These are phyloP conservation scores for Phoenix roebelenii DNA, from an alignment of 176 grass and related monocot genomes.

Conservation along the genomic window DNA sequence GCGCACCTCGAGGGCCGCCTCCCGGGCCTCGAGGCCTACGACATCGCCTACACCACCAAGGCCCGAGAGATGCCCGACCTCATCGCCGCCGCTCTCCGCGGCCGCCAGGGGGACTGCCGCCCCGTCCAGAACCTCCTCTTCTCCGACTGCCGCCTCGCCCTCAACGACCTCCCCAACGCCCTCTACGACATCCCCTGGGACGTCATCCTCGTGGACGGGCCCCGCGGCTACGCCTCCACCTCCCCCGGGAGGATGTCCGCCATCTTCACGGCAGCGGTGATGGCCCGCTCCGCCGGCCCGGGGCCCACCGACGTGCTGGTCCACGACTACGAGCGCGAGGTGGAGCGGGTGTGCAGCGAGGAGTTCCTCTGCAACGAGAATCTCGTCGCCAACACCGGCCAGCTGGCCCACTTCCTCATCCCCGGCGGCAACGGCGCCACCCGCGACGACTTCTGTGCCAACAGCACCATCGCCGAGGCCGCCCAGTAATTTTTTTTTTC, in stretches of 20 bases:
- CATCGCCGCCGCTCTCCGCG: slow-evolving; percentile 37
- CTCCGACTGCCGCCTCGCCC: slow-evolving; percentile 88
- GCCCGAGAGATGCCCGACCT: slow-evolving; percentile 71
- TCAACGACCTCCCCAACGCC: slow-evolving; percentile 90
- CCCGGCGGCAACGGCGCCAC: not conserved
- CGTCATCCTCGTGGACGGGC: slow-evolving; percentile 89
- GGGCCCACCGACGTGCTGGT: slow-evolving; percentile 63
- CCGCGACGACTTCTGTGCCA: slow-evolving; percentile 4
- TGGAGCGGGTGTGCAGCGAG: slow-evolving; percentile 13
- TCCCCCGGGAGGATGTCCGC: slow-evolving; percentile 83
- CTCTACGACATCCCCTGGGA: slow-evolving; percentile 90
- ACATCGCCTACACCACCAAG: slow-evolving; percentile 77
- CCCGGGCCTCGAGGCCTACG: slow-evolving; percentile 83
- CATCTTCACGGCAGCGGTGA: slow-evolving; percentile 74
- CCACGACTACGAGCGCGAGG: slow-evolving; percentile 40
- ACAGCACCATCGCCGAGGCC: not conserved
- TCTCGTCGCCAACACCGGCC: not conserved
- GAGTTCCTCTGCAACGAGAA: slow-evolving; percentile 24
- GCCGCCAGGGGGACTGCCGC: slow-evolving; percentile 49
- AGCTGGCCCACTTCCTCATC: slow-evolving; percentile 12
- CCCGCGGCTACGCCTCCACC: slow-evolving; percentile 56
- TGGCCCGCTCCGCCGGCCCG: slow-evolving; percentile 46
- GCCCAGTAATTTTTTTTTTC: no score
- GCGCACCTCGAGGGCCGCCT: slow-evolving; percentile 66
- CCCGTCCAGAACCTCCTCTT: slow-evolving; percentile 91